Conservation (phyloP, 306 rosid genomes). For the Corylus avellana region DNA sequence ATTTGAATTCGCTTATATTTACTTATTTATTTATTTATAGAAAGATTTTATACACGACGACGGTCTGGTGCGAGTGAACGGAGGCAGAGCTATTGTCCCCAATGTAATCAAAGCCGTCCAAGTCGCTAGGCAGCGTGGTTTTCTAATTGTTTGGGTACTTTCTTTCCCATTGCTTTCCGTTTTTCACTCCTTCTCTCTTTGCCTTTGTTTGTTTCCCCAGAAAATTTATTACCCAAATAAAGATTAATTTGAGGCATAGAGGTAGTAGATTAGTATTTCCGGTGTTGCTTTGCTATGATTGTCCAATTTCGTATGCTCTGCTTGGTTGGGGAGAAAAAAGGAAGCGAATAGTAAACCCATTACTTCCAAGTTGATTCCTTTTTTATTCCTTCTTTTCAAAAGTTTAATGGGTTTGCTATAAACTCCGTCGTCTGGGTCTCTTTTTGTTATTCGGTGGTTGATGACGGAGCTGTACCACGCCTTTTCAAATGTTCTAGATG, state of each 20-base stretch:
- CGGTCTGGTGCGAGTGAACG: slow-evolving; percentile 46
- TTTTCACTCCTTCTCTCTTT: not conserved
- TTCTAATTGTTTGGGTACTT: slow-evolving; percentile 74
- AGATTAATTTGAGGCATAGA: not conserved
- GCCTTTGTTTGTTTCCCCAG: too few relatives aligned
- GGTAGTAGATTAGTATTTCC: not conserved
- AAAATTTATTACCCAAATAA: too few relatives aligned
- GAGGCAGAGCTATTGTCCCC: slow-evolving; percentile 73
- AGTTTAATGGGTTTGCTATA: too few relatives aligned
- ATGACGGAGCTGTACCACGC: too few relatives aligned
- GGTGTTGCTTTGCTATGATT: not conserved
- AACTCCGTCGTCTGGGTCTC: too few relatives aligned
- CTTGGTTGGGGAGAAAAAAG: not conserved
- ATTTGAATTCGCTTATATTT: slow-evolving; percentile 9
- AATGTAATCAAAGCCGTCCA: slow-evolving; percentile 67
- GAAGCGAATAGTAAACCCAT: too few relatives aligned
- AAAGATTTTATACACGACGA: slow-evolving; percentile 64
- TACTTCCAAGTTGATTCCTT: too few relatives aligned
- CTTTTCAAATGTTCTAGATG: too few relatives aligned
- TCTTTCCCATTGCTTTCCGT: not conserved
- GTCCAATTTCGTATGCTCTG: not conserved
- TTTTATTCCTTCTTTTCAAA: too few relatives aligned
- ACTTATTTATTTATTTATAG: slow-evolving; percentile 38
- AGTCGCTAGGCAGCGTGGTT: slow-evolving; percentile 65
- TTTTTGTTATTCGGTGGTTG: too few relatives aligned